Evolutionary conservation across 148 eudicot species (phyloP).

Genomic region (Euryodendron excelsum): DNA sequence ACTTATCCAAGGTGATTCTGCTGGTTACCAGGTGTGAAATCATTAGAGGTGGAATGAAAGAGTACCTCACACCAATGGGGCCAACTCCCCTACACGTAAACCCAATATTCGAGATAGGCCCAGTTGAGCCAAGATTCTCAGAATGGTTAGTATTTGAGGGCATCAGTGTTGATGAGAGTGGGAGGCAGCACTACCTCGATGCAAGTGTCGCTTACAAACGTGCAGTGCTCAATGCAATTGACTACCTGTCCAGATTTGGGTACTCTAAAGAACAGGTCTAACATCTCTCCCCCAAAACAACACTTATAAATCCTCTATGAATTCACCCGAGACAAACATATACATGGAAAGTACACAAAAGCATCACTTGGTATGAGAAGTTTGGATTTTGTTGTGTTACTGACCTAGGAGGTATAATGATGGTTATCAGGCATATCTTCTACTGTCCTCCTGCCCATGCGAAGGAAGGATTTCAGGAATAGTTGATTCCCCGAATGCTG

Average conservation of each 20-base stretch:
- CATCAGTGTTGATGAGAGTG: slow-evolving; percentile 93
- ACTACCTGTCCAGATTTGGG: slow-evolving; percentile 85
- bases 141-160: slow-evolving; percentile 99
- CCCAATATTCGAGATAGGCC: slow-evolving; percentile 94
- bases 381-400: background rate
- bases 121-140: slow-evolving; percentile 89
- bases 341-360: background rate
- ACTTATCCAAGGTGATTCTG: background rate
- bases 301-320: background rate
- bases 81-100: slow-evolving; percentile 89
- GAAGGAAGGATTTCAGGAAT: slow-evolving; percentile 97
- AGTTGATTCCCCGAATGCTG: slow-evolving; percentile 89
- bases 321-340: background rate
- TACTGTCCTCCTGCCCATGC: slow-evolving; percentile 88
- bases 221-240: slow-evolving; percentile 92
- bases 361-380: background rate
- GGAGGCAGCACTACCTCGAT: slow-evolving; percentile 91
- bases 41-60: slow-evolving; percentile 89
- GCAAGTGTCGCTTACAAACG: slow-evolving; percentile 94
- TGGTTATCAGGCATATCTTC: slow-evolving; percentile 67
- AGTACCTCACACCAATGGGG: slow-evolving; percentile 97
- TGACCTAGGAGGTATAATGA: slow-evolving; percentile 10
- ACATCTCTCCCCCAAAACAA: slow-evolving; percentile 8
- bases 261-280: slow-evolving; percentile 91
- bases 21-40: slow-evolving; percentile 70